Conservation (phyloP, 225 moss, liverwort and hornwort genomes). For the Thuidium tamariscinum region DNA sequence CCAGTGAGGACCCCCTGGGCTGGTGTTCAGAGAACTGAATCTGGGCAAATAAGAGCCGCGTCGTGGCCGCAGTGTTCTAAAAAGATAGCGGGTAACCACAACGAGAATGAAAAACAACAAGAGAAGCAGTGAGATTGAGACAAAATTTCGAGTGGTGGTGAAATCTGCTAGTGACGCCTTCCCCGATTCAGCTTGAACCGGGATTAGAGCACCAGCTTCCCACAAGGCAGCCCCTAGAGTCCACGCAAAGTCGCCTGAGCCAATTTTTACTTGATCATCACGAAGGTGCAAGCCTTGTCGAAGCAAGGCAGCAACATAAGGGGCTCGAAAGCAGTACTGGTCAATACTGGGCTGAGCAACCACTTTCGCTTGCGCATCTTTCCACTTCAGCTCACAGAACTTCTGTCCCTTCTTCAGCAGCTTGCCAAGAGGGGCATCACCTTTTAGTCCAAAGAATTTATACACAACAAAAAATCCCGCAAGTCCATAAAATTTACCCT, state of each 20-base stretch:
- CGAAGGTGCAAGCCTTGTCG: conserved; percentile 80
- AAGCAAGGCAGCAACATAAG: conserved; percentile 69
- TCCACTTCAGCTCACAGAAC: conserved; percentile 81
- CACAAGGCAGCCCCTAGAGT: conserved; percentile 90
- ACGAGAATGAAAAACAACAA: conserved; percentile 37
- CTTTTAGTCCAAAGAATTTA: conserved; percentile 91
- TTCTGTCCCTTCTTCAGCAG: conserved; percentile 74
- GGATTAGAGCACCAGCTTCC: conserved; percentile 86
- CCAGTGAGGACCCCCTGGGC: conserved; percentile 29
- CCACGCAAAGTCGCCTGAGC: conserved; percentile 97
- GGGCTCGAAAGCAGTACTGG: conserved; percentile 96
- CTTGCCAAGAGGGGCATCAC: conserved; percentile 50
- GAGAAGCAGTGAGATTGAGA: conserved; percentile 38
- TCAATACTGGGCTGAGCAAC: conserved; percentile 82
- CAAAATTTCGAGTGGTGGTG: conserved; percentile 12
- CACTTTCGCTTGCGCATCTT: conserved; percentile 65
- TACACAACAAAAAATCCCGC: conserved; percentile 97
- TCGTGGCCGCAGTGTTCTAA: conserved; percentile 35
- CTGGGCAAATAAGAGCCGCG: conserved; percentile 58
- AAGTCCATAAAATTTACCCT: conserved; percentile 85
- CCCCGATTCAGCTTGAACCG: conserved; percentile 23
- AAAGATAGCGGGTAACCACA: conserved; percentile 34
- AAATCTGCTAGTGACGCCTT: conserved; percentile 13
- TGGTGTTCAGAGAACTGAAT: conserved; percentile 29
- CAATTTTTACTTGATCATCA: conserved; percentile 75